Percentiles rank a stretch among this genome's conserved stretches.
Conservation (phyloP, 2,329 filamentous ascomycete species). For the Zelopaecilomyces penicillatus region DNA sequence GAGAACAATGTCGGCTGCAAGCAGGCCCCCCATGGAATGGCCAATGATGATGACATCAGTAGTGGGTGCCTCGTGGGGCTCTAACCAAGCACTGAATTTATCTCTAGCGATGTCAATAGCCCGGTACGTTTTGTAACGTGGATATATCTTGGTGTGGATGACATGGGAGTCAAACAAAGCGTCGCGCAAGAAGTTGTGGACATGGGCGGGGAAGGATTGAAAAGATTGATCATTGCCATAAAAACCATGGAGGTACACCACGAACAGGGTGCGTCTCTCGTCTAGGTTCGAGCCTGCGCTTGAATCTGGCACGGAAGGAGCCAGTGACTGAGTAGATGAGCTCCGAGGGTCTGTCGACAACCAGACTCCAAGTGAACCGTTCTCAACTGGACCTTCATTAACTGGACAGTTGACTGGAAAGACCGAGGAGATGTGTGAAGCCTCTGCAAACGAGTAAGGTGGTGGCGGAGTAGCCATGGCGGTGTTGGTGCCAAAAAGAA, state of each 20-base stretch:
- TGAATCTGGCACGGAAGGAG: constrained; percentile 16
- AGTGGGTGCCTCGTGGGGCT: constrained; percentile 62
- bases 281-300: neutral
- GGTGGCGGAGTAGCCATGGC: constrained; percentile 1
- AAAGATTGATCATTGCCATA: constrained; percentile 85
- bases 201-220: constrained; percentile 76
- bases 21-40: constrained; percentile 82
- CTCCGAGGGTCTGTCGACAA: constrained; percentile 34
- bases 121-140: constrained; percentile 68
- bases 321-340: constrained; percentile 40
- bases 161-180: constrained; percentile 64
- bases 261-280: constrained; percentile 51
- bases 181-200: constrained; percentile 65
- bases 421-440: neutral
- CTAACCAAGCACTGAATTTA: constrained; percentile 75
- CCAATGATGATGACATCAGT: constrained; percentile 79
- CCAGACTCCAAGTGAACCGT: neutral
- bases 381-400: neutral
- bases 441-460: constrained; percentile 3
- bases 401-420: neutral
- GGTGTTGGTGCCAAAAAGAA: no score
- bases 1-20: constrained; percentile 71
- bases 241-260: constrained; percentile 86
- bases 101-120: constrained; percentile 66
- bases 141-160: constrained; percentile 81